Evolutionary conservation across 176 grass and related monocot species (phyloP), one percentile per base, ranked within the genome.

Genomic region (Poa annua): DNA sequence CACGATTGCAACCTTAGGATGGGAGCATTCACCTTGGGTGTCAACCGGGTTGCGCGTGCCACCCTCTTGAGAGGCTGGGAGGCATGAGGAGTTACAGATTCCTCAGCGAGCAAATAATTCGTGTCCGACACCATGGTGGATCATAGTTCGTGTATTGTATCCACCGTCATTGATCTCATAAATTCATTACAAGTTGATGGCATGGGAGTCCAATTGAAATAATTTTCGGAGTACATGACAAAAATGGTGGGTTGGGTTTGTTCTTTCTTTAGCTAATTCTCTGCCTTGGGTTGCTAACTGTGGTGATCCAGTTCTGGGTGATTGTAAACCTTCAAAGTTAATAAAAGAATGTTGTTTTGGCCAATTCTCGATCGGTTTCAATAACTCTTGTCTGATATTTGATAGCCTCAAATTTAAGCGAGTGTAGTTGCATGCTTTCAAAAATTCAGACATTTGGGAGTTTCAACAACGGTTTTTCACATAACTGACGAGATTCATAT

Each of bases 1-100:
- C 85, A 93, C 13, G 59, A 92, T 57, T 99, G 96, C 85, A 88
- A 85, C 82, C 91, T 99, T 77, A 95, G 96, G 84, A 99, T 99
- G 96, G 93, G 96, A 5, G 96, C 96, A 16, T 96, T 99, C 74
- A 93, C 96, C 44, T 87, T 99, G 38, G 96, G 96, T 52, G 89
- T 99, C 39, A 99, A 93, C 83, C 86, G 96, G 26, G 96, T 99
- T 64, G 96, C 96, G 3, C 93, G 96, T 2, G 93, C 96, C 42
- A 99, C 96, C 36, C 57, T 96, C 51, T 87, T 99, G 73, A 95
- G 96, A 79, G 96, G 96, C 59, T 99, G 96, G 96, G 96, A 92
- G 55, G 93, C 96, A 65, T 99, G 76, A 64, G 53, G 48, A 20
- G 35, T 71, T 54, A 47, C 29, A 9, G 5, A 70, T 61, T 80